A percentile compares a stretch with the other conserved stretches of the same genome.
These are phyloP conservation scores for Paspalum vaginatum DNA, from an alignment of 176 grass and related monocot genomes.

Conservation along the genomic window DNA sequence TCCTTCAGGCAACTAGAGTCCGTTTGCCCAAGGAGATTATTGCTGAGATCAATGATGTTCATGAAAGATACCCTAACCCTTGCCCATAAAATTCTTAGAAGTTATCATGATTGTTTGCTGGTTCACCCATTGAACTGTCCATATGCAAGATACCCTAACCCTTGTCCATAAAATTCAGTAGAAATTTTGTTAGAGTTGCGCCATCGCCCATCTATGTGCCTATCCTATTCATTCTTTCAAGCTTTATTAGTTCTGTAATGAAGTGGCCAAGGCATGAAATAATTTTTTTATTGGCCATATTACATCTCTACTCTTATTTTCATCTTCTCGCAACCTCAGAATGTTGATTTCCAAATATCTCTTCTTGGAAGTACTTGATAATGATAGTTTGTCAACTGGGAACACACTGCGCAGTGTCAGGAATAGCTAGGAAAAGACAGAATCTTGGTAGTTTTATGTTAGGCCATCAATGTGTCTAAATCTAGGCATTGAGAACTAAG, in stretches of 20 bases:
- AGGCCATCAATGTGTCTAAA: no score
- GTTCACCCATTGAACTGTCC: neutral
- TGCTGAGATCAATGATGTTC: conserved; percentile 61
- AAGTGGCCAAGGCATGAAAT: conserved; percentile 1
- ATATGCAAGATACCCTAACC: conserved; percentile 29
- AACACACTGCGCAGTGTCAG: no score
- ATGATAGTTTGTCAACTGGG: no score
- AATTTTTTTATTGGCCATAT: neutral
- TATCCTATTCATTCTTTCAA: neutral
- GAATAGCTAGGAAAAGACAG: no score
- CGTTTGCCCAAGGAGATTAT: conserved; percentile 53
- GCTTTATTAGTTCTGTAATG: neutral
- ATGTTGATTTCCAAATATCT: neutral
- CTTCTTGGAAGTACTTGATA: neutral
- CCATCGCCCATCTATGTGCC: neutral
- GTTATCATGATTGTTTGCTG: neutral
- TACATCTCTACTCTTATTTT: neutral
- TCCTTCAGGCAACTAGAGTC: conserved; percentile 53
- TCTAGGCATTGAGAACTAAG: no score
- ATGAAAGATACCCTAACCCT: conserved; percentile 30
- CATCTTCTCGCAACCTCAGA: neutral
- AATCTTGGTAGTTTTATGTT: no score
- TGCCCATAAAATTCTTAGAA: conserved; percentile 49
- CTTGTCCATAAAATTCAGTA: conserved; percentile 40
- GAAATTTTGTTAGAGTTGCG: conserved; percentile 6